Evolutionary conservation across 2,329 filamentous ascomycete species (phyloP).

Genomic region (Botryotinia globosa): DNA sequence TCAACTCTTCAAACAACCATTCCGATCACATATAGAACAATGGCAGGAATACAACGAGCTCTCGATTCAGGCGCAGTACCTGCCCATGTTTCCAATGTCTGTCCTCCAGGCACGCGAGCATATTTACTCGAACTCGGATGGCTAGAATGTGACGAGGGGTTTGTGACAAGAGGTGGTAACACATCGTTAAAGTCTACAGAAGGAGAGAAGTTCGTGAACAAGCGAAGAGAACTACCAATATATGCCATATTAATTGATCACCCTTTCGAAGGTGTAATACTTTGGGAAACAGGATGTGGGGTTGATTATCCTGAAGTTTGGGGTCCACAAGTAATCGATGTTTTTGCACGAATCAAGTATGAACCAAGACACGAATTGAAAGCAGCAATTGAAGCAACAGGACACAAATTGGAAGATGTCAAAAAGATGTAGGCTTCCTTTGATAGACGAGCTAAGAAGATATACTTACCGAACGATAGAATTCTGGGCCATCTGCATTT

Average conservation of each 20-base stretch:
- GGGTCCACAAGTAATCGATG: constrained; percentile 40
- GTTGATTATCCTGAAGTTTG: constrained; percentile 35
- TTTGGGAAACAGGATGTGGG: constrained; percentile 34
- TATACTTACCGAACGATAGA: constrained; percentile 17
- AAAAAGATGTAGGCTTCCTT: constrained; percentile 40
- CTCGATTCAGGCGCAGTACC: constrained; percentile 31
- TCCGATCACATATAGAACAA: constrained; percentile 2
- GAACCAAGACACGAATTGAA: constrained; percentile 34
- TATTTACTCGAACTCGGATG: constrained; percentile 46
- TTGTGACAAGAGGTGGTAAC: constrained; percentile 36
- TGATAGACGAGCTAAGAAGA: background rate
- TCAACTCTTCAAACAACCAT: background rate
- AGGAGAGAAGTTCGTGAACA: constrained; percentile 30
- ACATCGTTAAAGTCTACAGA: constrained; percentile 29
- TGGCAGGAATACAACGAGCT: constrained; percentile 32
- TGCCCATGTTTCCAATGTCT: constrained; percentile 35
- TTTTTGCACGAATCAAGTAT: constrained; percentile 40
- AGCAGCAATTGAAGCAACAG: constrained; percentile 40
- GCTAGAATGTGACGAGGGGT: constrained; percentile 48
- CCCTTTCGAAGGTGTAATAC: constrained; percentile 32
- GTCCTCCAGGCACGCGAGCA: constrained; percentile 47
- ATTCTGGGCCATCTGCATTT: constrained; percentile 48
- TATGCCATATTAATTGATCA: constrained; percentile 34
- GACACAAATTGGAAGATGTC: constrained; percentile 46
- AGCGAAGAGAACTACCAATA: constrained; percentile 31